Conservation (phyloP, 495 filamentous ascomycete genomes). For the Chaetomium fimeti region DNA sequence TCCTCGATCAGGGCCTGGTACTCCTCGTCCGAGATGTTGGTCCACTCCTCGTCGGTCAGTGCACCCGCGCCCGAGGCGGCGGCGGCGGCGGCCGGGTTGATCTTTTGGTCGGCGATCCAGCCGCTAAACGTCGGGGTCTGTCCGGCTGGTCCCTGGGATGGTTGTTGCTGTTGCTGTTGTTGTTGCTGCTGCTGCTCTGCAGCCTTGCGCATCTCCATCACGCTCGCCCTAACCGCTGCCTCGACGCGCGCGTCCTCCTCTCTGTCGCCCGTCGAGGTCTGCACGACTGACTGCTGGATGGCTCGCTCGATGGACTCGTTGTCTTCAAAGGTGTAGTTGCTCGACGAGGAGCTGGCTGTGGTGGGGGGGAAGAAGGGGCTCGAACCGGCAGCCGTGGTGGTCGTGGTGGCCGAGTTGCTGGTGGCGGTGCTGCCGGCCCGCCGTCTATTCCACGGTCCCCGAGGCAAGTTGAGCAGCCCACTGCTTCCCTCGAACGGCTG, state of each 20-base stretch:
- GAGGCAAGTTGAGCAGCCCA: neutral
- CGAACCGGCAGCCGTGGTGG: conserved; percentile 3
- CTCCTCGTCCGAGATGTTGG: conserved; percentile 49
- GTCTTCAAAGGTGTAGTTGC: conserved; percentile 32
- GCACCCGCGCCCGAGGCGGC: neutral
- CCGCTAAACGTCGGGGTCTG: neutral
- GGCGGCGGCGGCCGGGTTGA: neutral
- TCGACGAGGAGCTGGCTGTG: conserved; percentile 22
- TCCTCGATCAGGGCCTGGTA: conserved; percentile 58
- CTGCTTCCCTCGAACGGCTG: neutral
- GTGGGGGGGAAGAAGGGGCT: neutral
- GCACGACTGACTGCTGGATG: conserved; percentile 63
- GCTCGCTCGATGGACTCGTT: conserved; percentile 62
- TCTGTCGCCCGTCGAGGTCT: conserved; percentile 64
- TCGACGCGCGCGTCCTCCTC: conserved; percentile 69
- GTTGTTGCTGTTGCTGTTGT: conserved; percentile 21
- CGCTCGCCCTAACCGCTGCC: conserved; percentile 64
- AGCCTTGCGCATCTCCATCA: conserved; percentile 55
- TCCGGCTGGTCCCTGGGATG: neutral
- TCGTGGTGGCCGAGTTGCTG: neutral
- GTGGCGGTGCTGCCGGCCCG: conserved; percentile 3
- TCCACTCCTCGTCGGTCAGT: conserved; percentile 32
- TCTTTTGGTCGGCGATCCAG: conserved; percentile 15
- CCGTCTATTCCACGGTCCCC: conserved; percentile 1
- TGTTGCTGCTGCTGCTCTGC: conserved; percentile 39